Evolutionary conservation across 306 rosid genomes (phyloP).

Genomic region (Myrica gale): DNA sequence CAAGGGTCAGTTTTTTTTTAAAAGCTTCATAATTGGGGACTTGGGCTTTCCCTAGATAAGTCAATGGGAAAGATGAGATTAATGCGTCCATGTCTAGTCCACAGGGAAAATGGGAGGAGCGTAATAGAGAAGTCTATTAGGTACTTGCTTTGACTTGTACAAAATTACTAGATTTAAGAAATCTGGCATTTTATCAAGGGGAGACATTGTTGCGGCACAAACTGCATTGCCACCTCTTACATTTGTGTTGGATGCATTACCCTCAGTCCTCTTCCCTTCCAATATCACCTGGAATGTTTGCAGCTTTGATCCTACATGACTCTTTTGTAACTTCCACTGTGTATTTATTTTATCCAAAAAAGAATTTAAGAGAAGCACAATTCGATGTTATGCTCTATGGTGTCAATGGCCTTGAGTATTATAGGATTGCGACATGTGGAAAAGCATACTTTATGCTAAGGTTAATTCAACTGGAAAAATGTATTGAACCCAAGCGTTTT

Average conservation of each 20-base stretch:
- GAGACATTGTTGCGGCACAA: too few species aligned
- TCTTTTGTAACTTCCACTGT: too few species aligned
- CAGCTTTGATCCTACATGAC: too few species aligned
- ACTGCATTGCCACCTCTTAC: too few species aligned
- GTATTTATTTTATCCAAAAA: too few species aligned
- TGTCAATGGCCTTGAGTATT: background rate
- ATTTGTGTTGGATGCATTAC: too few species aligned
- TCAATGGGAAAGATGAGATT: slow-evolving; percentile 15
- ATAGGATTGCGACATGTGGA: background rate
- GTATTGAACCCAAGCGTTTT: background rate
- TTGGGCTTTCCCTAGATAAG: slow-evolving; percentile 10
- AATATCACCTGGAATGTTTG: too few species aligned
- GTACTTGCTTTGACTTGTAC: too few species aligned
- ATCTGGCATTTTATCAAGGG: background rate
- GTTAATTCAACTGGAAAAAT: background rate
- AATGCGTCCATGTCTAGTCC: slow-evolving; percentile 20
- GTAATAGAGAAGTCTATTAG: background rate
- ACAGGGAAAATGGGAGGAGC: slow-evolving; percentile 12
- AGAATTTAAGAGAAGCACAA: background rate
- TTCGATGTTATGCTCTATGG: background rate
- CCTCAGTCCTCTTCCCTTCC: too few species aligned
- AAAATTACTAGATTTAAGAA: slow-evolving; percentile 8
- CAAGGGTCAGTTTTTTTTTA: slow-evolving; percentile 19
- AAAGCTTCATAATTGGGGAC: slow-evolving; percentile 14
- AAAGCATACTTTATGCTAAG: too few species aligned